Base-by-base conservation (phyloP, 2,329 filamentous ascomycete genomes). In the Endoconidiophora polonica region DNA sequence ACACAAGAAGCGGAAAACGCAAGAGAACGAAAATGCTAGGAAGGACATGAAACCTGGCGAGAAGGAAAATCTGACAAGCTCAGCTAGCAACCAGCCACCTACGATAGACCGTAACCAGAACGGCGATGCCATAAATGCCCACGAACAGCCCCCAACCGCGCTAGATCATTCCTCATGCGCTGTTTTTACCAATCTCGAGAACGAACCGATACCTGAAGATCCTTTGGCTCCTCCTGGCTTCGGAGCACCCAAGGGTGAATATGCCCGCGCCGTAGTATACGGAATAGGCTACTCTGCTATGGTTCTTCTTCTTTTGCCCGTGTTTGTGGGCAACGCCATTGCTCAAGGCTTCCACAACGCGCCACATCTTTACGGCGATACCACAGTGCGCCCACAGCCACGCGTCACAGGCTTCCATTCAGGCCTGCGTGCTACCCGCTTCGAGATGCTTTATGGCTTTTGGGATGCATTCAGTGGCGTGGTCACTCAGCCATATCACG, bases 341-440 rank as follows among this genome's bases (percentile, higher is more conserved):
- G 76, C 77, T 1, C 78, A 83, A 58, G 80, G 79, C 1, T 83
- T 83, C 55, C 79, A 83, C 59, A 84, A 84, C 55, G 78, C 77
- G 0, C 80, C 80, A 1, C 72, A 78, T 2, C 67, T 85, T 0
- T 85, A 84, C 56, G 80, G 79, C 12, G 81, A 85, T 57, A 72
- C 76, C 45, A 83, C 79, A 1, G 81, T 85, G 1, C 72, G 81
- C 3, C 70, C 71, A 1, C 76, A 77, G 1, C 70, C 70, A 1
- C 71, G 77, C 5, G 74, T 84, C 40, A 83, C 77, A 1, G 81
- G 79, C 2, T 70, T 83, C 52, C 68, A 70, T 46, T 82, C 77
- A 2, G 81, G 80, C 1, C 64, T 79, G 7, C 69, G 68, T 37
- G 79, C 79, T 0, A 77, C 77, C 0, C 67, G 76, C 4, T 65